These are phyloP conservation scores for Grigorovia yakushimaensis DNA, from an alignment of 805 yeast genomes.

Conservation along the genomic window DNA sequence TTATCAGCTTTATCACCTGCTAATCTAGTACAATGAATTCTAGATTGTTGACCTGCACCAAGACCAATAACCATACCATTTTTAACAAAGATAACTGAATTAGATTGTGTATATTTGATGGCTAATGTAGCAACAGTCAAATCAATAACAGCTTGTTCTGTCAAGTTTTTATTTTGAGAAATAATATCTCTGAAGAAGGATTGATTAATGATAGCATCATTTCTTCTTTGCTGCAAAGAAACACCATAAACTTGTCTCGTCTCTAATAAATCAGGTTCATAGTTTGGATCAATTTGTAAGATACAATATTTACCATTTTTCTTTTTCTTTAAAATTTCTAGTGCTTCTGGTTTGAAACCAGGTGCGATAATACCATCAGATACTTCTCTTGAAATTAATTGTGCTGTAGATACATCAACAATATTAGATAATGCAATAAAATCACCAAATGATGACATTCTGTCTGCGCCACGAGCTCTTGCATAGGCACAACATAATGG, in stretches of 20 bases:
- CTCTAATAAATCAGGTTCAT: slow-evolving; percentile 70
- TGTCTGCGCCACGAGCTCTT: slow-evolving; percentile 98
- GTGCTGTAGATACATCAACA: slow-evolving; percentile 93
- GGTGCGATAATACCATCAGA: slow-evolving; percentile 99
- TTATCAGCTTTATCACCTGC: slow-evolving; percentile 99
- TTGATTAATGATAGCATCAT: slow-evolving; percentile 90
- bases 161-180: slow-evolving; percentile 72
- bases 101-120: slow-evolving; percentile 94
- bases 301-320: slow-evolving; percentile 97
- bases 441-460: slow-evolving; percentile 99
- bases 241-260: slow-evolving; percentile 95
- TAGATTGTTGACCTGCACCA: slow-evolving; percentile 99
- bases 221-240: slow-evolving; percentile 91
- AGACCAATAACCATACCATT: slow-evolving; percentile 98
- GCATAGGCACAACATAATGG: slow-evolving; percentile 98
- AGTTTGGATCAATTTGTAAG: slow-evolving; percentile 92
- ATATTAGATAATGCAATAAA: slow-evolving; percentile 94
- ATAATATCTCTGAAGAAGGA: slow-evolving; percentile 87
- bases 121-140: slow-evolving; percentile 96
- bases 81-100: slow-evolving; percentile 96
- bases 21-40: slow-evolving; percentile 97
- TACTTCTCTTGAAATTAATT: slow-evolving; percentile 93
- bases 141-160: slow-evolving; percentile 89
- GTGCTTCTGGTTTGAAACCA: slow-evolving; percentile 87
- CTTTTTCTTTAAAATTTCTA: slow-evolving; percentile 79